Base-by-base conservation (phyloP, 352 stramenopile species). In the Pythium phragmiticola region DNA sequence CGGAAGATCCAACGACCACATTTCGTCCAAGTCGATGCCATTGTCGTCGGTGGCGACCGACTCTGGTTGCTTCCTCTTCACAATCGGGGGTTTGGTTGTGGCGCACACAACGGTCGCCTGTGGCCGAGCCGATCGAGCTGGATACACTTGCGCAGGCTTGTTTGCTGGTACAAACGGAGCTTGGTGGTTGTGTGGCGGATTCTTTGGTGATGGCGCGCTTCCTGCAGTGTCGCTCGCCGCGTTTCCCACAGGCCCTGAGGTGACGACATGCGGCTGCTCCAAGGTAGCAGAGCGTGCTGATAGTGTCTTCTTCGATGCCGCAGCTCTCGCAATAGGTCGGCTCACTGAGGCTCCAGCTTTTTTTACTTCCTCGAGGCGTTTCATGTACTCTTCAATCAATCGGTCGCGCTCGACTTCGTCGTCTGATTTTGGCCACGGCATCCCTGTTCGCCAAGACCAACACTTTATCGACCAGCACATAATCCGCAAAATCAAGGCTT, bases 371-470 rank as follows among this genome's bases (percentile, higher is more conserved):
- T 67, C 45, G 7, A 49, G 3, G 1, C 43, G 45, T 17, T 46
- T 23, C 2, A 34, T 48, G 50, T 60, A 60, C 19, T 34, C 42
- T 39, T 47, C 30, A 34, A 57, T 17, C 16, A 67, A 52, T 11
- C 34, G 37, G 14, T 67, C 60, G 7, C 51, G 52, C 45, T 67
- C 60, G 4, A 57, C n/a, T n/a, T 67, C 60, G 11, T 57, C 34
- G 3, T 62, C 43, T 1, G 60, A 62, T 21, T 67, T 67, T 0
- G 60, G 60, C 60, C 60, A 67, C 42, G 36, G 26, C 33, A 67
- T 57, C 2, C 60, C 60, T 67, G n/a, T 7, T n/a, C 3, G 21
- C 16, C 5, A 49, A 17, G 13, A 49, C 50, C 60, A 16, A 36
- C 9, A 26, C 36, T 17, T 28, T 30, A 17, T 14, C n/a, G 33